Conservation (phyloP, 2,329 filamentous ascomycete species). For the Microdochium trichocladiopsis region DNA sequence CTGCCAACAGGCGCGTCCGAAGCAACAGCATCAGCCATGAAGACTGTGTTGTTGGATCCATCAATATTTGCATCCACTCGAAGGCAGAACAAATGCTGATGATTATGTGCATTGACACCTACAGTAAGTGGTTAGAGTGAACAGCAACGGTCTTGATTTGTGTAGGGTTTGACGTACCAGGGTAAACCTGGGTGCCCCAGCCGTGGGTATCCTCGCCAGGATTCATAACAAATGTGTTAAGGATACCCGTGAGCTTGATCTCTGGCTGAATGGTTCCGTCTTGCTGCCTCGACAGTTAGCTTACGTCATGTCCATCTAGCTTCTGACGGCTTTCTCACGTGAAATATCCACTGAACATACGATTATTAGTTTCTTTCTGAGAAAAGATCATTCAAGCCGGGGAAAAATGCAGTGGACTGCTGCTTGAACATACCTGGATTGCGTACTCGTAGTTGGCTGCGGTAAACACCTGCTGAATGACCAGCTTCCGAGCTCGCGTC, state of each 20-base stretch:
- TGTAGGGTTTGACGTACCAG: slow-evolving; percentile 29
- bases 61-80: slow-evolving; percentile 84
- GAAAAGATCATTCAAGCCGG: no score
- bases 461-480: slow-evolving; percentile 89
- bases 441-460: slow-evolving; percentile 93
- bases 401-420: no score
- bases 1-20: slow-evolving; percentile 72
- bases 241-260: slow-evolving; percentile 83
- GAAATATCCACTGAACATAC: slow-evolving; percentile 88
- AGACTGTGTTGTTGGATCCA: slow-evolving; percentile 76
- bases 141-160: no score
- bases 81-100: slow-evolving; percentile 91
- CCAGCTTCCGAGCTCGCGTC: slow-evolving; percentile 76
- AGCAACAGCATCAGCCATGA: slow-evolving; percentile 69
- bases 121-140: neutral
- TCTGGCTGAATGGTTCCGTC: slow-evolving; percentile 90
- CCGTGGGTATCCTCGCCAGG: slow-evolving; percentile 74
- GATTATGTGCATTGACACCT: slow-evolving; percentile 88
- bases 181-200: slow-evolving; percentile 89
- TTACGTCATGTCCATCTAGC: no score
- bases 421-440: slow-evolving; percentile 31
- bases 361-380: no score
- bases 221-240: slow-evolving; percentile 84
- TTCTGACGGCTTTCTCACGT: no score
- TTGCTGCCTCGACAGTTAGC: slow-evolving; percentile 51